These are phyloP conservation scores for Casuarina equisetifolia DNA, from an alignment of 306 rosid genomes.

Conservation along the genomic window DNA sequence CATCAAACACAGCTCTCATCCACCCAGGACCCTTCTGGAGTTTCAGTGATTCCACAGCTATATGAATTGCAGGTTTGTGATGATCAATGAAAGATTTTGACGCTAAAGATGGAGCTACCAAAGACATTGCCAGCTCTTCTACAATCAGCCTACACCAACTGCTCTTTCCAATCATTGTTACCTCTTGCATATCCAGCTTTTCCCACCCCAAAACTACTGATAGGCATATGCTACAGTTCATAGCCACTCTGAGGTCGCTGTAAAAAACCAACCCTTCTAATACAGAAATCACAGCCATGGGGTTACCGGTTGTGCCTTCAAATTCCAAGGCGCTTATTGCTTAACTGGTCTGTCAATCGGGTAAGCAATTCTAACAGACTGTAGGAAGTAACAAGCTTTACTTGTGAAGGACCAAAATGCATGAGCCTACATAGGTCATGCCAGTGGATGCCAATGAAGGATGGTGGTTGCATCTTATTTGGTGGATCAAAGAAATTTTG, in stretches of 20 bases:
- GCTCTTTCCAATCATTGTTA: slow-evolving; percentile 38
- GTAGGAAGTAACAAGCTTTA: slow-evolving; percentile 71
- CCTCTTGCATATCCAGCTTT: slow-evolving; percentile 36
- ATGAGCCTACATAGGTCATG: slow-evolving; percentile 82
- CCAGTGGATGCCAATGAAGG: slow-evolving; percentile 65
- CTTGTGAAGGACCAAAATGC: slow-evolving; percentile 70
- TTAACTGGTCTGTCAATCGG: slow-evolving; percentile 62
- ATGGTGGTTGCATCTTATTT: slow-evolving; percentile 43
- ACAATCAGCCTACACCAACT: slow-evolving; percentile 77
- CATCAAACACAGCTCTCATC: slow-evolving; percentile 66
- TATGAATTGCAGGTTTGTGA: slow-evolving; percentile 59
- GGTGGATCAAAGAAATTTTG: slow-evolving; percentile 52
- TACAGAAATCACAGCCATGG: slow-evolving; percentile 59
- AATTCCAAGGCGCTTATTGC: slow-evolving; percentile 47
- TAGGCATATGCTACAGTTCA: slow-evolving; percentile 69
- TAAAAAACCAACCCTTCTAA: slow-evolving; percentile 75
- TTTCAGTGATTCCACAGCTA: slow-evolving; percentile 62
- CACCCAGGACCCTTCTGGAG: slow-evolving; percentile 55
- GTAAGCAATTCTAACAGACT: slow-evolving; percentile 67
- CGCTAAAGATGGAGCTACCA: slow-evolving; percentile 64
- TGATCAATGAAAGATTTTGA: slow-evolving; percentile 49
- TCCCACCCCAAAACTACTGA: slow-evolving; percentile 66
- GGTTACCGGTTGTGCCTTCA: slow-evolving; percentile 46
- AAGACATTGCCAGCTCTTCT: slow-evolving; percentile 72
- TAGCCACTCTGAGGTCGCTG: slow-evolving; percentile 64